Evolutionary conservation across 371 early-diverging fungal species (phyloP).

Genomic region (Mortierella sp.): DNA sequence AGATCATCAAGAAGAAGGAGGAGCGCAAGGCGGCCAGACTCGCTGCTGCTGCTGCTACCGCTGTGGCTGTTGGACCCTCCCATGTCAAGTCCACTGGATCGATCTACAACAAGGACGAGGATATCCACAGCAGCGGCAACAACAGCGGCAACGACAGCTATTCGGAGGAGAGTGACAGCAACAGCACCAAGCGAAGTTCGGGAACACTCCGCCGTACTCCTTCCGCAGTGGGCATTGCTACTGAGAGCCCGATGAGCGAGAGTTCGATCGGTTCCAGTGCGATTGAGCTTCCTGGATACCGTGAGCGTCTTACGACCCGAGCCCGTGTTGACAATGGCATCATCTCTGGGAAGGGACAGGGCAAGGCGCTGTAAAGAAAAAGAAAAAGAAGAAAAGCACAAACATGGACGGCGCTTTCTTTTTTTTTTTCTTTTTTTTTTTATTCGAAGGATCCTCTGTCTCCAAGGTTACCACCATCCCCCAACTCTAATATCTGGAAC

Average conservation of each 20-base stretch:
- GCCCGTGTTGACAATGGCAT: constrained; percentile 46
- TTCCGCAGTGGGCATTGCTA: constrained; percentile 8
- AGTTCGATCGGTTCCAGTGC: constrained; percentile 10
- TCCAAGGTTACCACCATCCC: no score
- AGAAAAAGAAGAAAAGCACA: not conserved
- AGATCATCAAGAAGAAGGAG: constrained; percentile 50
- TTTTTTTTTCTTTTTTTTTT: no score
- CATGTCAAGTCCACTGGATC: constrained; percentile 1
- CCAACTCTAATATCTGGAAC: no score
- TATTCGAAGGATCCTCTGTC: no score
- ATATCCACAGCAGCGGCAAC: constrained; percentile 44
- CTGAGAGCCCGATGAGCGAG: constrained; percentile 2
- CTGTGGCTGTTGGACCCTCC: constrained; percentile 12
- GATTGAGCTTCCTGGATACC: constrained; percentile 36
- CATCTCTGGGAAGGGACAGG: constrained; percentile 51
- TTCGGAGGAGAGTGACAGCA: constrained; percentile 18
- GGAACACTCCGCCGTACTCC: not conserved
- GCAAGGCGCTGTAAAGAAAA: constrained; percentile 43
- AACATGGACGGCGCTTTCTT: not conserved
- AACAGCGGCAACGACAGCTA: constrained; percentile 53
- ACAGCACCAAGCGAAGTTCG: not conserved
- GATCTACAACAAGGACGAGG: constrained; percentile 36
- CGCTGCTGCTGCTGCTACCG: constrained; percentile 10
- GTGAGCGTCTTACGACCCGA: constrained; percentile 37
- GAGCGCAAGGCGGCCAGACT: constrained; percentile 51